phyloP scores from a whole-genome alignment of 2,329 filamentous ascomycete genomes.

The Fusarium ramigenum region DNA sequence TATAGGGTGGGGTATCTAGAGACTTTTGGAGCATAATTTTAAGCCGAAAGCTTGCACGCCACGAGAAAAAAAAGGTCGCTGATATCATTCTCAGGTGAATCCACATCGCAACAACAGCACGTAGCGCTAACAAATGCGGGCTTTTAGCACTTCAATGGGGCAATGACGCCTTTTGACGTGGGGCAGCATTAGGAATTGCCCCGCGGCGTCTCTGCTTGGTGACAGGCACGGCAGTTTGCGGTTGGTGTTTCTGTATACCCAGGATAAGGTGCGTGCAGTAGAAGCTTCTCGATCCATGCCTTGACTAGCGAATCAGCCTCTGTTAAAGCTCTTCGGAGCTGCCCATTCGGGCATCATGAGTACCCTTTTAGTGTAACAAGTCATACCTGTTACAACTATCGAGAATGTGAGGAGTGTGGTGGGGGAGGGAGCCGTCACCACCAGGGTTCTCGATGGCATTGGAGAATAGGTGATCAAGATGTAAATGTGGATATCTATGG shows the following conservation, averaged over 20 bases:
- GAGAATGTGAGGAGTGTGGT: constrained; percentile 2
- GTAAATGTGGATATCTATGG: constrained; percentile 3
- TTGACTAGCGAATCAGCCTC: constrained; percentile 4
- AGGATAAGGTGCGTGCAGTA: background rate
- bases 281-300: constrained; percentile 29
- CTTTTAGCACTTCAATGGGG: constrained; percentile 34
- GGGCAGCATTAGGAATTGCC: constrained; percentile 12
- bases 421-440: constrained; percentile 17
- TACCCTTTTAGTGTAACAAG: background rate
- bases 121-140: constrained; percentile 8
- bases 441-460: constrained; percentile 29
- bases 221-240: constrained; percentile 3
- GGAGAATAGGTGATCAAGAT: background rate
- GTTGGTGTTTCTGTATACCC: constrained; percentile 3
- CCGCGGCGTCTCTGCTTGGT: constrained; percentile 5
- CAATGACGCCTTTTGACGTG: constrained; percentile 15
- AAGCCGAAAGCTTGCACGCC: constrained; percentile 1
- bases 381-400: background rate
- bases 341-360: constrained; percentile 9
- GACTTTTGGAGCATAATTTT: too few relatives aligned
- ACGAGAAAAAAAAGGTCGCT: background rate
- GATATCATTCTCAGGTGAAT: constrained; percentile 31
- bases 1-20: too few relatives aligned
- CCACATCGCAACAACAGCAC: background rate
- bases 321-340: constrained; percentile 19